phyloP scores from a whole-genome alignment of 257 asterid genomes.

The Schizonepeta tenuifolia region DNA sequence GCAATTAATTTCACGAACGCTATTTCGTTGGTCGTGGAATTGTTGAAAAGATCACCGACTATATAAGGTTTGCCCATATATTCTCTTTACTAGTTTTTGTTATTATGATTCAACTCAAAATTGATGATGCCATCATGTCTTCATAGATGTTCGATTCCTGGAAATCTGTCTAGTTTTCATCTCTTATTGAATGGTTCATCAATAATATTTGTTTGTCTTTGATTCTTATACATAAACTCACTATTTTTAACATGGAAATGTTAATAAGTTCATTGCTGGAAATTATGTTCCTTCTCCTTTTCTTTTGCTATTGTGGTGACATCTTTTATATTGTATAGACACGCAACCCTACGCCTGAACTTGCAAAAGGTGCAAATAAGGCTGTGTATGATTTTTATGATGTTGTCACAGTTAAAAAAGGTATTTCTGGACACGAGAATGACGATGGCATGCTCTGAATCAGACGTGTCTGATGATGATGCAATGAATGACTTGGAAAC shows the following conservation, averaged over 20 bases:
- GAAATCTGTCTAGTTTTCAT: constrained; percentile 23
- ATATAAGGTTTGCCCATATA: constrained; percentile 62
- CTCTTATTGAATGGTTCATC: constrained; percentile 22
- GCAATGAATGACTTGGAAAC: constrained; percentile 39
- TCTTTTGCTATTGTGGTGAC: constrained; percentile 31
- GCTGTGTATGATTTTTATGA: constrained; percentile 90
- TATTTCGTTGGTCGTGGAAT: constrained; percentile 99
- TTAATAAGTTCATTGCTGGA: constrained; percentile 17
- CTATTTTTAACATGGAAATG: constrained; percentile 25
- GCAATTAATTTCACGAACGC: constrained; percentile 73
- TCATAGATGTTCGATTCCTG: constrained; percentile 16
- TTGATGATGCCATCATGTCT: background rate
- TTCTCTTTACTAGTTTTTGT: background rate
- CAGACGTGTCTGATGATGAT: constrained; percentile 50
- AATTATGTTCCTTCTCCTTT: constrained; percentile 21
- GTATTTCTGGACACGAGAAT: constrained; percentile 27
- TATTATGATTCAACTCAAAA: constrained; percentile 5
- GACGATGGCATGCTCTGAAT: constrained; percentile 48
- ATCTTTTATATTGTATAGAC: constrained; percentile 49
- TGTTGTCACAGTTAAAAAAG: constrained; percentile 61
- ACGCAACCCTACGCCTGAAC: constrained; percentile 80
- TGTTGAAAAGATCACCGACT: constrained; percentile 84
- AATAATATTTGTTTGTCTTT: constrained; percentile 3
- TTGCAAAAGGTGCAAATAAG: constrained; percentile 90
- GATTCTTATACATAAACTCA: constrained; percentile 13